Evolutionary conservation across 106 monocot genomes (phyloP).

Genomic region (Acorus calamus): DNA sequence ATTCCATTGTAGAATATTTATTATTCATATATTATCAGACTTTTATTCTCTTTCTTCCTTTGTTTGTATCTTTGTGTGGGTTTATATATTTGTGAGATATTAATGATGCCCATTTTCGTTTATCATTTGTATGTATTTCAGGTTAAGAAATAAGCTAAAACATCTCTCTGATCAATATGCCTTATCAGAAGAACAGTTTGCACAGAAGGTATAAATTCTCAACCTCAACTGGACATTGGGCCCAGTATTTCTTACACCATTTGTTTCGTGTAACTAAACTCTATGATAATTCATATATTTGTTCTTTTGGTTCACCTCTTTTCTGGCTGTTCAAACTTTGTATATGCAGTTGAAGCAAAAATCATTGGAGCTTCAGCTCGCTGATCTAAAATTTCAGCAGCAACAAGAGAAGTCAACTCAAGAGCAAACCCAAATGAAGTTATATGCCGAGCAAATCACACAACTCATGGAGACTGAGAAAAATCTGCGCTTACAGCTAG

Average conservation of each 20-base stretch:
- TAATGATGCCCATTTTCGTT: neutral
- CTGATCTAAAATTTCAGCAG: conserved; percentile 89
- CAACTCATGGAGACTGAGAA: conserved; percentile 82
- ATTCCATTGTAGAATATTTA: too few relatives aligned
- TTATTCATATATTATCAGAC: too few relatives aligned
- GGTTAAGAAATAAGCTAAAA: conserved; percentile 83
- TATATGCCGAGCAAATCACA: conserved; percentile 74
- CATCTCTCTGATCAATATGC: conserved; percentile 83
- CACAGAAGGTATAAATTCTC: conserved; percentile 50
- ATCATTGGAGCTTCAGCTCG: conserved; percentile 77
- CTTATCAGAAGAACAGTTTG: conserved; percentile 71
- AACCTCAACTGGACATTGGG: too few relatives aligned
- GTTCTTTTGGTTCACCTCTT: too few relatives aligned
- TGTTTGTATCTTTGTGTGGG: too few relatives aligned
- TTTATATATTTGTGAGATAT: neutral
- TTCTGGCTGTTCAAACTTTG: neutral
- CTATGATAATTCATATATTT: too few relatives aligned
- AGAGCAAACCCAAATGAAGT: conserved; percentile 76
- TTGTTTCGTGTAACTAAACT: too few relatives aligned
- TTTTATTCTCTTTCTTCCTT: too few relatives aligned
- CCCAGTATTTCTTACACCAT: too few relatives aligned
- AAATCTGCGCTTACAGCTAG: conserved; percentile 65
- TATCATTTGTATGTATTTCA: conserved; percentile 6
- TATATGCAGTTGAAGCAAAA: conserved; percentile 76
- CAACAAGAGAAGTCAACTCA: conserved; percentile 68